phyloP scores from a whole-genome alignment of 305 asterid species.

The Fraxinus baroniana region DNA sequence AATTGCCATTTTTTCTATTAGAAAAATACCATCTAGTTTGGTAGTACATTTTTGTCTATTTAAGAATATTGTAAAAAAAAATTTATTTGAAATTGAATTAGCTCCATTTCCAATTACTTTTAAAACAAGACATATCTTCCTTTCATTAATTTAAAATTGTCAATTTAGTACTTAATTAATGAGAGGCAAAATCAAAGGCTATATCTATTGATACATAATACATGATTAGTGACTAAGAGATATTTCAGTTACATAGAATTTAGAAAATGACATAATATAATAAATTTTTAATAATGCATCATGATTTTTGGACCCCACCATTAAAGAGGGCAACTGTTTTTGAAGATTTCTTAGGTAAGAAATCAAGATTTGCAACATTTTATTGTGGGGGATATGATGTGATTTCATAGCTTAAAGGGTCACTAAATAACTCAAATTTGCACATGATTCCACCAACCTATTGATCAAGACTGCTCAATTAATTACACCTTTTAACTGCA shows the following conservation, averaged over 20 bases:
- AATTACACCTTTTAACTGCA: constrained; percentile 54
- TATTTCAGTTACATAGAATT: constrained; percentile 27
- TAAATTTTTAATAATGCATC: constrained; percentile 36
- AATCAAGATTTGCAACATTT: constrained; percentile 44
- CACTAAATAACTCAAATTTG: constrained; percentile 26
- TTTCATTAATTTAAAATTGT: not conserved
- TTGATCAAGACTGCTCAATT: constrained; percentile 41
- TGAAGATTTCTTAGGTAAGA: constrained; percentile 62
- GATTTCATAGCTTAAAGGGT: constrained; percentile 45
- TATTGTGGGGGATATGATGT: constrained; percentile 42
- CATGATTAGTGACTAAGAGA: constrained; percentile 33
- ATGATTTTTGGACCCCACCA: constrained; percentile 47
- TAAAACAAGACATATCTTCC: not conserved
- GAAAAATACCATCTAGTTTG: not conserved
- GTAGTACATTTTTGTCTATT: not conserved
- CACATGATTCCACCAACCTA: constrained; percentile 43
- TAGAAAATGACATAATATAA: constrained; percentile 50
- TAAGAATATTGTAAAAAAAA: not conserved
- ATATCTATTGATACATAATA: constrained; percentile 1
- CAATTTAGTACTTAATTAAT: not conserved
- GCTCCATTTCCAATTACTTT: not conserved
- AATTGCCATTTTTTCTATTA: not conserved
- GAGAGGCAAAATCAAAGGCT: not conserved
- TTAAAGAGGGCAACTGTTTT: constrained; percentile 27
- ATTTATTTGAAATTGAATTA: not conserved